These are phyloP conservation scores for Erythrophleum fordii DNA, from an alignment of 306 rosid species.

Conservation along the genomic window DNA sequence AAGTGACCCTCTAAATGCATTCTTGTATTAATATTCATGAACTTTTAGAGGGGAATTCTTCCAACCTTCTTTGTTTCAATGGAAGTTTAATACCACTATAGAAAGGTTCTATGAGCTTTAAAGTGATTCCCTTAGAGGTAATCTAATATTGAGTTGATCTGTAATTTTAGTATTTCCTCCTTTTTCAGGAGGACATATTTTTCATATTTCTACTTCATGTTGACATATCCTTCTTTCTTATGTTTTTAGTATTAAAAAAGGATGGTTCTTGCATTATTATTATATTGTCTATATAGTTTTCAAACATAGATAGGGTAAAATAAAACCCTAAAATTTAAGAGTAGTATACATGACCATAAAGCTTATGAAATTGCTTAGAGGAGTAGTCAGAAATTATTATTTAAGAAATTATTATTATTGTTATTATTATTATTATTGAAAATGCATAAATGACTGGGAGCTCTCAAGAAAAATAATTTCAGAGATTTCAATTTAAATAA, in stretches of 20 bases:
- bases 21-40: neutral
- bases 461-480: neutral
- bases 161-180: no score
- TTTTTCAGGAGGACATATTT: no score
- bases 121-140: neutral
- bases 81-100: neutral
- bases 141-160: neutral
- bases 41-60: neutral
- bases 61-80: neutral
- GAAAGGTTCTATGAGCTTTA: neutral
- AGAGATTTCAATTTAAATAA: neutral
- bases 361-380: neutral
- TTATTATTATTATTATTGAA: neutral
- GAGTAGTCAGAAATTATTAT: neutral
- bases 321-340: neutral
- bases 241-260: neutral
- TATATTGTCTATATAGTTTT: neutral
- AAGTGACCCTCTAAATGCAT: neutral
- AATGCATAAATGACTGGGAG: neutral
- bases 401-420: no score
- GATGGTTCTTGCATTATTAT: neutral
- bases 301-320: neutral
- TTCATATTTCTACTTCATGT: neutral
- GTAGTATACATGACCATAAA: neutral
- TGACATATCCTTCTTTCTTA: neutral